Evolutionary conservation across 2,329 filamentous ascomycete species (phyloP).

Genomic region (Aureobasidium sp.): DNA sequence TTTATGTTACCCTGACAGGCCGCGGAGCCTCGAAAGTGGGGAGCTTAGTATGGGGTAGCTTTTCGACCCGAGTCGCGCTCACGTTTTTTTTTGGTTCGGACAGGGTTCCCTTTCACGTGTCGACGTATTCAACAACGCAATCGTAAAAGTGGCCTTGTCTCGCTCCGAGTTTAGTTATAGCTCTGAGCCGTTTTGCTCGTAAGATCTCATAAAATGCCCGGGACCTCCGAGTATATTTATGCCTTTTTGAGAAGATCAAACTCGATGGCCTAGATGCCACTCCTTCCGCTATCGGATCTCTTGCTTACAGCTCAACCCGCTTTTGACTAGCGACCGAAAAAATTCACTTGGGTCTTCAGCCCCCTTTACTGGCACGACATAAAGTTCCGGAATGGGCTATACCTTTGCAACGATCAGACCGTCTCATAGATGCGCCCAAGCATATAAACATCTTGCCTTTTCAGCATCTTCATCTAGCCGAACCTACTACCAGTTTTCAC

Average conservation of each 20-base stretch:
- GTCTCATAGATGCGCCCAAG: background rate
- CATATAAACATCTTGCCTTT: background rate
- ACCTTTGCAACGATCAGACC: background rate
- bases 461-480: background rate
- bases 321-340: slow-evolving; percentile 9
- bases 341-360: background rate
- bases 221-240: background rate
- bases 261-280: background rate
- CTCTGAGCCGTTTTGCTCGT: background rate
- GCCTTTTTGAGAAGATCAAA: background rate
- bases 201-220: background rate
- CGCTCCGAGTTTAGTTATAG: background rate
- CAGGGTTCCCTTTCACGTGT: background rate
- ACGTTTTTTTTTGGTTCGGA: background rate
- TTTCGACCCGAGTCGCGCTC: background rate
- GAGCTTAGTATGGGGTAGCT: background rate
- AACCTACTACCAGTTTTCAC: background rate
- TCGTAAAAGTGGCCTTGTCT: background rate
- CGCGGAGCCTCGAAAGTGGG: background rate
- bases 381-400: background rate
- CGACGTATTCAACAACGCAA: background rate
- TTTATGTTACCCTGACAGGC: background rate
- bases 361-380: background rate
- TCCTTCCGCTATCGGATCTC: slow-evolving; percentile 3
- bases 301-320: background rate